Evolutionary conservation across 2,329 filamentous ascomycete genomes (phyloP), one percentile per base, ranked within the genome.

Genomic region (Parafenestella ontariensis): DNA sequence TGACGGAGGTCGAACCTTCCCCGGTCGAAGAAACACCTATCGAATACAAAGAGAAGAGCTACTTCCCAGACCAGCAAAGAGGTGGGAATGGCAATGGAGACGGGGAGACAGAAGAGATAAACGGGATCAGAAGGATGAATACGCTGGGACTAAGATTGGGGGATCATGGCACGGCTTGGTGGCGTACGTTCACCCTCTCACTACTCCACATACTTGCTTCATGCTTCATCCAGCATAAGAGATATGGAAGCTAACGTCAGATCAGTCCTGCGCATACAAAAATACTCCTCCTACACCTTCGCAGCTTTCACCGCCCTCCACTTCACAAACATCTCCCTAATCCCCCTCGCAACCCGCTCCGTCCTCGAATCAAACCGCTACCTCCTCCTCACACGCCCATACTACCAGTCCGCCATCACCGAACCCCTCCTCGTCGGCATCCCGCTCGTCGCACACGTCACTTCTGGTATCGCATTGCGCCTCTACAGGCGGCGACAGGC

Each of bases 361-460:
- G 66, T 93, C 91, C 70, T 86, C 86, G 58, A 79, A 47, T 90
- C 90, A 56, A 93, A 97, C 72, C 87, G 87, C 45, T 96, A 92
- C 76, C 87, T 98, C 44, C 88, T 98, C 61, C 90, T 96, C 75
- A 93, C 92, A 24, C 87, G 94, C 57, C 93, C 96, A 44, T 87
- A 95, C 75, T 98, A 98, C 80, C 94, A 97, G 76, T 93, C 91
- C 20, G 52, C 66, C 1, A 83, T 89, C 1, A 79, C 91, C 15
- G 93, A 97, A 72, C 91, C 92, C 3, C 78, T 96, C 18, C 82
- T 98, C 57, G 85, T 98, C 56, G 87, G 83, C 39, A 75, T 92
- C 1, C 92, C 94, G 2, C 80, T 96, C 20, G 74, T 87, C 53
- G 84, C 88, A 2, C 94, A 98, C 74, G 81, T 97, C 39, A 81